Percentiles rank a stretch among this genome's conserved stretches.
Evolutionary conservation across 345 rosid genomes (phyloP).

Genomic region (Salix arbutifolia): DNA sequence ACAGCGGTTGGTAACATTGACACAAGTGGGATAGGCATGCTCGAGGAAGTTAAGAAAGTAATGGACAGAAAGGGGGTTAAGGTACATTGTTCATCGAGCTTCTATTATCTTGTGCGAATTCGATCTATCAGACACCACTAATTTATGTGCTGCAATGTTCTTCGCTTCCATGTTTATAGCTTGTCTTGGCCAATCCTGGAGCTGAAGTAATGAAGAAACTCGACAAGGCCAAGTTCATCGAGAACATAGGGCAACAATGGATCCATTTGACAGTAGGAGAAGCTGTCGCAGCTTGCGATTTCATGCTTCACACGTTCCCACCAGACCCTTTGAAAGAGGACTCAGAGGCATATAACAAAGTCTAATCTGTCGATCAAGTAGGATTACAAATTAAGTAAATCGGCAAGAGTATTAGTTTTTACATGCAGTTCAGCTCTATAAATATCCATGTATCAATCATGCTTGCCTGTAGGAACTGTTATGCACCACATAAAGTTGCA

Average conservation of each 20-base stretch:
- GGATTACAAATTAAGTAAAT: not conserved
- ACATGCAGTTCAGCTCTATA: not conserved
- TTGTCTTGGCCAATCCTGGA: slow-evolving; percentile 82
- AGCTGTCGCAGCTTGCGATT: slow-evolving; percentile 81
- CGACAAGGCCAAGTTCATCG: slow-evolving; percentile 60
- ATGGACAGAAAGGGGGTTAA: slow-evolving; percentile 56
- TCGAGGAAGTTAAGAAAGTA: slow-evolving; percentile 65
- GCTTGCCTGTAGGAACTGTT: not conserved
- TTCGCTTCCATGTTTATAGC: slow-evolving; percentile 27
- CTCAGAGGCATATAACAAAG: slow-evolving; percentile 38
- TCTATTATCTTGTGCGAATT: not conserved
- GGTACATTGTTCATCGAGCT: slow-evolving; percentile 28
- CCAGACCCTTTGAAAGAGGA: slow-evolving; percentile 27
- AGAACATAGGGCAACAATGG: slow-evolving; percentile 71
- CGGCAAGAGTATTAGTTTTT: not conserved
- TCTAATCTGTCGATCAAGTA: slow-evolving; percentile 11
- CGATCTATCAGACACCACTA: not conserved
- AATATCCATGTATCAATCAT: not conserved
- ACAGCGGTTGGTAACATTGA: slow-evolving; percentile 88
- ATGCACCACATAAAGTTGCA: not conserved
- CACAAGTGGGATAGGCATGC: slow-evolving; percentile 94
- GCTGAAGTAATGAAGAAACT: slow-evolving; percentile 90
- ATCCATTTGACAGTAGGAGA: slow-evolving; percentile 76
- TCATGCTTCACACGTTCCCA: slow-evolving; percentile 61
- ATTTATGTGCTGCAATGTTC: not conserved